Percentiles rank a stretch among this genome's conserved stretches.
These are phyloP conservation scores for Fusarium caatingaense DNA, from an alignment of 2,329 filamentous ascomycete genomes.

Conservation along the genomic window DNA sequence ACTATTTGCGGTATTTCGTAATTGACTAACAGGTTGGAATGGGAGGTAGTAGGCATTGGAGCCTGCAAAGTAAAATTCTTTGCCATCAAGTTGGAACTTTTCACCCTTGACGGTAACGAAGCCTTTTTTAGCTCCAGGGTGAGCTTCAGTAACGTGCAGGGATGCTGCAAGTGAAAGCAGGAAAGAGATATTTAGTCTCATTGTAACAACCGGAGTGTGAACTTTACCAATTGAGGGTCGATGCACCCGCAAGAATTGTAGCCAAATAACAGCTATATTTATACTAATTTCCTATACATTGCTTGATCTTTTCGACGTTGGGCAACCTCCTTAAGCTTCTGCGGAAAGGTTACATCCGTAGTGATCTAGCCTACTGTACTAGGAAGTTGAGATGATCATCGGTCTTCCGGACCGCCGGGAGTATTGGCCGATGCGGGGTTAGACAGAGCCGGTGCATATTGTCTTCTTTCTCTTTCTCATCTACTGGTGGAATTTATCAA, in stretches of 20 bases:
- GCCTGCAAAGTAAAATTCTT: slow-evolving; percentile 62
- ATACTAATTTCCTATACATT: background rate
- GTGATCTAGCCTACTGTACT: background rate
- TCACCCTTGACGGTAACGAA: slow-evolving; percentile 44
- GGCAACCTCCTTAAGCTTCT: background rate
- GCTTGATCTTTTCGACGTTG: background rate
- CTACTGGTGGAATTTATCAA: too few relatives aligned
- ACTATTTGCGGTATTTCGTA: rapidly evolving
- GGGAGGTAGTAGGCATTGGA: slow-evolving; percentile 67
- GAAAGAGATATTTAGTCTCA: slow-evolving; percentile 7
- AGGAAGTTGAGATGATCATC: background rate
- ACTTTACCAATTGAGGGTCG: background rate
- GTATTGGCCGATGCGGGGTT: background rate
- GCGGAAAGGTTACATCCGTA: slow-evolving; percentile 4
- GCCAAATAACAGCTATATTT: background rate
- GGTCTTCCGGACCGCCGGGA: background rate
- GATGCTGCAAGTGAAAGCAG: background rate
- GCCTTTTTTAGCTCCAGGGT: slow-evolving; percentile 27
- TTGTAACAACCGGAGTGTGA: background rate
- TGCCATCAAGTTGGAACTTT: slow-evolving; percentile 56
- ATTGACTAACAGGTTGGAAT: slow-evolving; percentile 23
- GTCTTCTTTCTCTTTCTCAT: background rate
- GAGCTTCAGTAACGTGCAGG: slow-evolving; percentile 7
- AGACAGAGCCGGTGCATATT: background rate
- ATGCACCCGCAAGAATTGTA: background rate